A percentile compares a stretch with the other conserved stretches of the same genome.
These are phyloP conservation scores for Thyridium curvatum DNA, from an alignment of 2,329 filamentous ascomycete species.

Conservation along the genomic window DNA sequence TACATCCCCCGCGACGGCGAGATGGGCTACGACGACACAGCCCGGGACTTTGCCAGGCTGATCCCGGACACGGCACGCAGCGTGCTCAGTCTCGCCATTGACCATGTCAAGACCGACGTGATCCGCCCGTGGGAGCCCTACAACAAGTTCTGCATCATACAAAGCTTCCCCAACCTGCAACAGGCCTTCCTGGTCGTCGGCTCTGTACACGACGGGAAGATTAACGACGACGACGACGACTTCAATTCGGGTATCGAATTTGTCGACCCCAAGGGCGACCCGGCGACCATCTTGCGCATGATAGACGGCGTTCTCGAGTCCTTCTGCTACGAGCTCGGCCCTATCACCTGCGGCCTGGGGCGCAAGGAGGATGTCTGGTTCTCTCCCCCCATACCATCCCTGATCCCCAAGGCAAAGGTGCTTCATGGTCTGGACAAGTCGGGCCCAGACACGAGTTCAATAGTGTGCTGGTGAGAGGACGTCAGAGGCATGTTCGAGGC, in stretches of 20 bases:
- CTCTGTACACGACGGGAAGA: slow-evolving; percentile 10
- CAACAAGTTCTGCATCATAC: slow-evolving; percentile 39
- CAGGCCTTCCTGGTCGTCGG: slow-evolving; percentile 29
- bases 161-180: slow-evolving; percentile 29
- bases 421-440: slow-evolving; percentile 3
- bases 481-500: too few relatives aligned
- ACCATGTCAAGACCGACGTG: slow-evolving; percentile 35
- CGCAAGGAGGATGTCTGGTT: slow-evolving; percentile 1
- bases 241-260: slow-evolving; percentile 16
- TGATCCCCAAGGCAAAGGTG: slow-evolving; percentile 14
- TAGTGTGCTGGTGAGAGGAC: too few relatives aligned
- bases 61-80: slow-evolving; percentile 24
- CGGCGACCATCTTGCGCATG: slow-evolving; percentile 8
- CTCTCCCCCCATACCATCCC: slow-evolving; percentile 5
- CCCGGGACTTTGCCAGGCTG: slow-evolving; percentile 31
- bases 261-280: slow-evolving; percentile 19
- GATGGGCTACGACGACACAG: slow-evolving; percentile 32
- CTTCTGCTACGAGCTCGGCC: slow-evolving; percentile 13
- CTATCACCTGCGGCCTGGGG: not conserved
- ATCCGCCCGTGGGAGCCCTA: slow-evolving; percentile 44
- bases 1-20: slow-evolving; percentile 30
- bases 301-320: slow-evolving; percentile 16
- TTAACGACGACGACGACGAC: slow-evolving; percentile 13
- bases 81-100: slow-evolving; percentile 34
- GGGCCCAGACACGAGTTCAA: too few relatives aligned